Evolutionary conservation across 805 yeast species (phyloP), one percentile per base, ranked within the genome.

Genomic region (Wickerhamomyces chaumierensis): DNA sequence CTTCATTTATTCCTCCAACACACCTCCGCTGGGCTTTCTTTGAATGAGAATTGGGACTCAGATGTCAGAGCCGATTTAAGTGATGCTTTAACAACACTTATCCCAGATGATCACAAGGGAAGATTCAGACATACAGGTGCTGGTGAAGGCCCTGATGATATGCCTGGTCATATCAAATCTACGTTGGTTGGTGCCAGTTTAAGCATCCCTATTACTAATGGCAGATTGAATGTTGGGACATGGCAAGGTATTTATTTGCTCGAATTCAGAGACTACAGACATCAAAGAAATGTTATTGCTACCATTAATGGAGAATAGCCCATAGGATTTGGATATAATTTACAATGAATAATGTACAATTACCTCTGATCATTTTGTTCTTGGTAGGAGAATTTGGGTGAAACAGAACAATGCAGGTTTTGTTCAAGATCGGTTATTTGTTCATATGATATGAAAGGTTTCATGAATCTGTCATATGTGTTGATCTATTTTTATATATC

Each of bases 231-330:
- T 1, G 66, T 78, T 0, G 94, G 94, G 2, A 83, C 92, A 0
- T 84, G 94, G 94, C 94, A 83, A 54, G 94, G 92, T 0, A 69
- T 84, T 33, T 83, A 81, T 66, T 62, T 80, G 36, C 65, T 82
- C 51, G 94, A 83, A 55, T 83, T 84, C 58, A 68, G 94, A 49
- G 65, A 66, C 35, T 69, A 73, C 55, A 60, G 63, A 47, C 90
- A 83, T 51, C 58, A 77, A 8, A 68, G 94, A 50, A 69, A 69
- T 39, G 61, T 82, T 19, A 77, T 83, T 12, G 88, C 85, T 11
- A 82, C 94, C 0, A 68, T 83, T 46, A 74, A 81, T 47, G 94
- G 92, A 3, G 49, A 70, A 64, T 53, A 37, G 35, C 31, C 36
- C 31, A 36, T 3, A 23, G 14, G 17, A 5, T 15, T 21, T 28